These are phyloP conservation scores for Alternaria solani DNA, from an alignment of 2,329 filamentous ascomycete species.

Conservation along the genomic window DNA sequence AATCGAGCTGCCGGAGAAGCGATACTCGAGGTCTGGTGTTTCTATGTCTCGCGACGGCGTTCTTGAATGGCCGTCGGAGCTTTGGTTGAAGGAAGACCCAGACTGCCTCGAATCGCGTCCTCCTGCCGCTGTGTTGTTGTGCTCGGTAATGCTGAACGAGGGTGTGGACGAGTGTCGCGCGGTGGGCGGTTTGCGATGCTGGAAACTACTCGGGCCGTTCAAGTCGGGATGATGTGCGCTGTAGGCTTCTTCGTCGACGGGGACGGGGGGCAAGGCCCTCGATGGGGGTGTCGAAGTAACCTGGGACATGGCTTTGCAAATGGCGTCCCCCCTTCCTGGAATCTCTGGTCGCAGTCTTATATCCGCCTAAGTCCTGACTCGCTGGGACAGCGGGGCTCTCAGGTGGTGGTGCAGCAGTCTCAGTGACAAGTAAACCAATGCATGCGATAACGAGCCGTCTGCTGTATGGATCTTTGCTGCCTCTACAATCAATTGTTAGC, in stretches of 20 bases:
- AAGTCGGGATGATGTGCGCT: conserved; percentile 21
- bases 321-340: conserved; percentile 11
- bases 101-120: conserved; percentile 47
- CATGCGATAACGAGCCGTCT: conserved; percentile 4
- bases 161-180: conserved; percentile 36
- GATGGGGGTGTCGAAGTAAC: conserved; percentile 29
- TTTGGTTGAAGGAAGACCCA: conserved; percentile 42
- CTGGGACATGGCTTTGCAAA: conserved; percentile 39
- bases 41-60: conserved; percentile 49
- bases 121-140: conserved; percentile 38
- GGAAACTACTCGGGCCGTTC: conserved; percentile 32
- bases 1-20: conserved; percentile 34
- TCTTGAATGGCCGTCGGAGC: conserved; percentile 47
- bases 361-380: conserved; percentile 26
- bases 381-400: conserved; percentile 19
- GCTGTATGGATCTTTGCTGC: conserved; percentile 1
- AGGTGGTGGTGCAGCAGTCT: conserved; percentile 14
- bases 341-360: conserved; percentile 16
- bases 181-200: conserved; percentile 35
- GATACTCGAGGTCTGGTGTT: conserved; percentile 36
- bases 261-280: conserved; percentile 39
- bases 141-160: conserved; percentile 44
- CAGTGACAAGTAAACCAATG: conserved; percentile 3
- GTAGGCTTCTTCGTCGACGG: conserved; percentile 24
- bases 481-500: conserved; percentile 21